A percentile compares a stretch with the other conserved stretches of the same genome.
These are phyloP conservation scores for Aspergillus saccharolyticus DNA, from an alignment of 495 filamentous ascomycete species.

Conservation along the genomic window DNA sequence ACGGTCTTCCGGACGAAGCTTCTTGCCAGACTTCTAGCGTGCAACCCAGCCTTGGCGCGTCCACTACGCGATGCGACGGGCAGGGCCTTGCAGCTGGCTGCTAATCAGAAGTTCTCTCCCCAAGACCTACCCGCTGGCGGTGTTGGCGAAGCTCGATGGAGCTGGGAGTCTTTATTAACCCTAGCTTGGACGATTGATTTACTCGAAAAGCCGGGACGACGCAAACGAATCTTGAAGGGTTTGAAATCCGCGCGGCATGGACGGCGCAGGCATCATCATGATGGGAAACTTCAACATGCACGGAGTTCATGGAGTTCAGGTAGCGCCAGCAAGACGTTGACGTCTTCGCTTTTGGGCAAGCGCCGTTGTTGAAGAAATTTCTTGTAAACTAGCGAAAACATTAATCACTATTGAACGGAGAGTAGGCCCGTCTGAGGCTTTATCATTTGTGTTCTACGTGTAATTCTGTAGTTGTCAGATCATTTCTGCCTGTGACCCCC, in stretches of 20 bases:
- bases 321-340: constrained; percentile 26
- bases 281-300: constrained; percentile 24
- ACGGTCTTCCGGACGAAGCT: constrained; percentile 53
- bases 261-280: constrained; percentile 36
- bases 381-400: constrained; percentile 23
- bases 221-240: constrained; percentile 22
- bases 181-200: constrained; percentile 45
- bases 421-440: not conserved
- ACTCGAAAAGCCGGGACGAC: constrained; percentile 34
- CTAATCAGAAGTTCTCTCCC: constrained; percentile 37
- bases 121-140: constrained; percentile 27
- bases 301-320: constrained; percentile 43
- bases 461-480: not conserved
- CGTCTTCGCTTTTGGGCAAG: constrained; percentile 36
- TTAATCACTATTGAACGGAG: not conserved
- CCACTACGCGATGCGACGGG: constrained; percentile 86
- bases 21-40: constrained; percentile 58
- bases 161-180: constrained; percentile 44
- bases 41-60: constrained; percentile 91
- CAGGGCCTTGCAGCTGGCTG: constrained; percentile 69
- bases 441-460: not conserved
- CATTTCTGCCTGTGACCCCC: not conserved
- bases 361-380: constrained; percentile 21
- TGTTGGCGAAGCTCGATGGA: constrained; percentile 32
- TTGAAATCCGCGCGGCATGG: constrained; percentile 25